Conservation (phyloP, 106 monocot species). For the Narthecium ossifragum region DNA sequence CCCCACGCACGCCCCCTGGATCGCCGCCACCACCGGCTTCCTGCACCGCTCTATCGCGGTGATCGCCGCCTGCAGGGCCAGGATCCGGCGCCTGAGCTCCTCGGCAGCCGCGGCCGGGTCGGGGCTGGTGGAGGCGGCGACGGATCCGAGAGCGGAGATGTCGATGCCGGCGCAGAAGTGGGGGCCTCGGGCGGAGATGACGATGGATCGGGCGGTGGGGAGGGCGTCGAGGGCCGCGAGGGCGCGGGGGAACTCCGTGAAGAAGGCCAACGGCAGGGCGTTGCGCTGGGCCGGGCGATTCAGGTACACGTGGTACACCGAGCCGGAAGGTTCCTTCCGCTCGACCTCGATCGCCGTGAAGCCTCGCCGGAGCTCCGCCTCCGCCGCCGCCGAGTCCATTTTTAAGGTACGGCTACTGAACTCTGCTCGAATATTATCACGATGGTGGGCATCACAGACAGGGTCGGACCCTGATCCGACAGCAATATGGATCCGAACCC, state of each 20-base stretch:
- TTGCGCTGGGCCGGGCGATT: constrained; percentile 65
- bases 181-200: constrained; percentile 60
- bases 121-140: constrained; percentile 1
- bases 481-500: too few relatives aligned
- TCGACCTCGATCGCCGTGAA: constrained; percentile 58
- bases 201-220: constrained; percentile 49
- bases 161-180: constrained; percentile 90
- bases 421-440: too few relatives aligned
- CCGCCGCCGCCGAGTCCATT: constrained; percentile 16
- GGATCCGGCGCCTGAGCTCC: constrained; percentile 51
- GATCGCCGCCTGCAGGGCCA: constrained; percentile 52
- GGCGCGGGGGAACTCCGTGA: constrained; percentile 81
- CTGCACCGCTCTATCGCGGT: constrained; percentile 69
- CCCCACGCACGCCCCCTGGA: constrained; percentile 89
- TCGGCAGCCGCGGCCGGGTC: constrained; percentile 27
- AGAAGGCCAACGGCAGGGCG: constrained; percentile 57
- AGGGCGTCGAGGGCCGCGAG: constrained; percentile 53
- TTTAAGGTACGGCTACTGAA: too few relatives aligned
- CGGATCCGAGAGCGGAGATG: constrained; percentile 41
- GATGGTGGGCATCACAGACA: too few relatives aligned
- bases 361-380: constrained; percentile 34
- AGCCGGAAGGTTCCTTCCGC: constrained; percentile 23
- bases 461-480: too few relatives aligned
- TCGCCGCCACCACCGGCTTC: constrained; percentile 82
- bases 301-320: constrained; percentile 77